Evolutionary conservation across 805 yeast species (phyloP), one percentile per base, ranked within the genome.

Genomic region (Starmera pachycereana): DNA sequence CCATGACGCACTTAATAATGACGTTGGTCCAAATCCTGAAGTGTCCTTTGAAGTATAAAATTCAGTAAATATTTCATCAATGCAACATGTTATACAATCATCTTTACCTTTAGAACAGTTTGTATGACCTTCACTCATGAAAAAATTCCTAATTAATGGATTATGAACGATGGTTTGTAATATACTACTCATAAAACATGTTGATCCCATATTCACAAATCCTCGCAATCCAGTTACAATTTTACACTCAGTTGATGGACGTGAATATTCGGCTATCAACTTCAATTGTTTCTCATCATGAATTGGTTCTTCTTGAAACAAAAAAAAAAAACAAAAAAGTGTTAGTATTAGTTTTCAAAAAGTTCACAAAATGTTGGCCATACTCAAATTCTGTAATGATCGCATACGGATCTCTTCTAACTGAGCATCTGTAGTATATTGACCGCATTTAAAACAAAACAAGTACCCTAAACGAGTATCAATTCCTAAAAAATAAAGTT

Each of bases 101-200:
- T 57, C 52, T 32, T 48, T 41, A 39, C 65, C 64, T 35, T 61
- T 62, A 5, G 62, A 61, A 51, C 87, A 78, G 48, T 74, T 62
- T 50, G 69, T 69, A 61, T 87, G 95, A 31, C 72, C 68, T 34
- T 89, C 95, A 22, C 78, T 68, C 57, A 92, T 69, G 51, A 85
- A 88, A 47, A 80, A 81, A 51, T 78, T 74, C 43, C 90, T 73
- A 34, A 92, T 72, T 42, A 86, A 69, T 7, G 98, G 97, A 54
- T 92, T 92, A 58, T 92, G 98, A 34, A 92, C 66, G 38, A 90
- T 62, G 0, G 94, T 76, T 63, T 92, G 99, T 33, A 92, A 61
- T n/a, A 89, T 77, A 31, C 90, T 82, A 49, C 95, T 84, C 86
- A 92, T 90, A 63, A 87, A 92, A 64, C 99, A 92, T 0, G 98